A percentile compares a stretch with the other conserved stretches of the same genome.
phyloP scores from a whole-genome alignment of 768 basidiomycete genomes.

The Auricularia sp. region DNA sequence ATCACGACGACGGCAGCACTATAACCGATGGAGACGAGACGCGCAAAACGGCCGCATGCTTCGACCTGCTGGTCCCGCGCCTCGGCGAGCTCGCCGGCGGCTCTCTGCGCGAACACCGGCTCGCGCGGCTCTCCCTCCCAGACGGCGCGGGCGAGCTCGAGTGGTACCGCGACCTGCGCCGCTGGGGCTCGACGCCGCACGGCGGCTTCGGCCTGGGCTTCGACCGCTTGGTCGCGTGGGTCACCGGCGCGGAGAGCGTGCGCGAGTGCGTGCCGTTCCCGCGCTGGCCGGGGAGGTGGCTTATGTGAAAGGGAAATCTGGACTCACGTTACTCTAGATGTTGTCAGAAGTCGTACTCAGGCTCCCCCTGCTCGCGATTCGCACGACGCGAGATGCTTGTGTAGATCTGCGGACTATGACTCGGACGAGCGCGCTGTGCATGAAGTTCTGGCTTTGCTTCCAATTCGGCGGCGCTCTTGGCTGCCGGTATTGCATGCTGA shows the following conservation, averaged over 20 bases:
- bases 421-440: no score
- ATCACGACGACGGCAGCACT: not conserved
- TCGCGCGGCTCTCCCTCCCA: conserved; percentile 12
- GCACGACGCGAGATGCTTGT: no score
- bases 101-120: conserved; percentile 51
- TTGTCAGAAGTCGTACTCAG: no score
- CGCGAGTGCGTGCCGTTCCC: conserved; percentile 90
- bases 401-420: no score
- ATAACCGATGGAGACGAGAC: no score
- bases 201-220: conserved; percentile 96
- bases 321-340: no score
- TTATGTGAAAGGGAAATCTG: conserved; percentile 32
- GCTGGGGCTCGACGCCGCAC: conserved; percentile 81
- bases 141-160: conserved; percentile 29
- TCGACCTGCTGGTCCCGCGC: conserved; percentile 83
- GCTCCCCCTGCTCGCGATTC: no score
- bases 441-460: no score
- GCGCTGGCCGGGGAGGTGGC: conserved; percentile 74
- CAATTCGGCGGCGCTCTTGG: no score
- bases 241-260: conserved; percentile 83
- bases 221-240: conserved; percentile 80
- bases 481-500: no score
- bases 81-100: conserved; percentile 90
- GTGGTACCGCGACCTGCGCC: conserved; percentile 80
- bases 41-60: conserved; percentile 70